Percentiles rank a stretch among this genome's conserved stretches.
Conservation (phyloP, 176 grass and related monocot genomes). For the Calamus simplicifolius region DNA sequence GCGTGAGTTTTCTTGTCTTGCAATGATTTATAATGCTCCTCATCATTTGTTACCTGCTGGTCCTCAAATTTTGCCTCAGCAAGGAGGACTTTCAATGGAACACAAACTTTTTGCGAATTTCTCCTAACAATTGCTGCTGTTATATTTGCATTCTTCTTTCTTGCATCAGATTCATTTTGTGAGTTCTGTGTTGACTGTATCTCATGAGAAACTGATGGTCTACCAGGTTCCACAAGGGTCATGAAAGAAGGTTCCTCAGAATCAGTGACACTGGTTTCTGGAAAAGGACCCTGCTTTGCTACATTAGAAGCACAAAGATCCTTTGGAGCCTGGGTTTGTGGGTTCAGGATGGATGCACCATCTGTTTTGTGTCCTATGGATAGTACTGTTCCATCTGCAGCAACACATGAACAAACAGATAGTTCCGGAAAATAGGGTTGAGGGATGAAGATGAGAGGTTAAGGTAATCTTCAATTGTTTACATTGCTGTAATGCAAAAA, state of each 20-base stretch:
- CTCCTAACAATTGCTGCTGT: neutral
- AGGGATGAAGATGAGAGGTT: too few relatives aligned
- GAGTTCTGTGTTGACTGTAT: constrained; percentile 10
- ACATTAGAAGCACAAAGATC: constrained; percentile 13
- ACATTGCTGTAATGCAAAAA: too few relatives aligned
- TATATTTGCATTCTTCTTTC: constrained; percentile 15
- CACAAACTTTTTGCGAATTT: constrained; percentile 32
- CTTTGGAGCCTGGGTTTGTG: constrained; percentile 14
- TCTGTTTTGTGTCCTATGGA: constrained; percentile 14
- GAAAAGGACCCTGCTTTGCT: neutral
- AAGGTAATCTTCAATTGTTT: too few relatives aligned
- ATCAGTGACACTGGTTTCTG: constrained; percentile 4
- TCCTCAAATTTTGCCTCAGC: constrained; percentile 48
- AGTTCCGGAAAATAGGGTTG: neutral
- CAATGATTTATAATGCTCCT: constrained; percentile 26
- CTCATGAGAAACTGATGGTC: neutral
- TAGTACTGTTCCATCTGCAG: neutral
- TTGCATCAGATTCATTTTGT: constrained; percentile 17
- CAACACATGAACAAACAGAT: neutral
- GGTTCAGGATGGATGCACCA: neutral
- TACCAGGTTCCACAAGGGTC: constrained; percentile 1
- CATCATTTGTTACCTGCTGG: constrained; percentile 31
- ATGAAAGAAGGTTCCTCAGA: constrained; percentile 1
- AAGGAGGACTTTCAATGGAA: constrained; percentile 49
- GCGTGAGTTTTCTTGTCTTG: neutral